Base-by-base conservation (phyloP, 768 basidiomycete species). In the Collybia nuda region DNA sequence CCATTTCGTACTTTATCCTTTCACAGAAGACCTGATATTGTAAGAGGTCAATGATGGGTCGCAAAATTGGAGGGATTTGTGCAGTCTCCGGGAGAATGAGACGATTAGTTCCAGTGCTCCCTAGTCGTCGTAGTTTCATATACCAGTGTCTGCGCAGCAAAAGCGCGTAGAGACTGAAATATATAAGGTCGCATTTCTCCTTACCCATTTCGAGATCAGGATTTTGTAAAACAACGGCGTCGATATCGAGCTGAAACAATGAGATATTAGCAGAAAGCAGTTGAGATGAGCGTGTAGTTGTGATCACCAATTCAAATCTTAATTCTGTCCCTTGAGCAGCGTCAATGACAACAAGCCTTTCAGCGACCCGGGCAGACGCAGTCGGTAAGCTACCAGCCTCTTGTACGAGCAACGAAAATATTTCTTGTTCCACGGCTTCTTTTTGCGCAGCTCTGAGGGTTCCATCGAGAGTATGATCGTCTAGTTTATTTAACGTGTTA, bases 321-420 rank as follows among this genome's bases (percentile, higher is more conserved):
- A 93, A 69, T 52, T 88, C 85, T 17, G 78, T 74, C 18, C 74
- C 83, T 48, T 85, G 83, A 17, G 88, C 85, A n/a, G 83, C 85
- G 51, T 90, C 88, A 46, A 93, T 79, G 28, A 80, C 79, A 23
- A 93, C 84, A 36, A 88, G 71, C 29, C 87, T 78, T 61, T 93
- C 91, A 2, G 89, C 86, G 5, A 93, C 89, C 21, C 82, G 79
- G 9, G 87, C 87, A 26, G 86, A 83, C 3, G 86, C 86, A 0
- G 86, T 88, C 12, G 89, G 86, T 8, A 93, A 71, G 52, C 64
- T 79, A 48, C 85, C 84, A n/a, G 89, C 87, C 67, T 93, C 91
- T 60, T 72, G 78, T 36, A 91, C 86, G 18, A 93, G 72, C 18
- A 82, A 60, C 2, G 83, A 72, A 55, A 91, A 93, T 35, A 93